Percentiles rank a stretch among this genome's conserved stretches.
These are phyloP conservation scores for Botrytis tulipae DNA, from an alignment of 2,329 filamentous ascomycete species.

Conservation along the genomic window DNA sequence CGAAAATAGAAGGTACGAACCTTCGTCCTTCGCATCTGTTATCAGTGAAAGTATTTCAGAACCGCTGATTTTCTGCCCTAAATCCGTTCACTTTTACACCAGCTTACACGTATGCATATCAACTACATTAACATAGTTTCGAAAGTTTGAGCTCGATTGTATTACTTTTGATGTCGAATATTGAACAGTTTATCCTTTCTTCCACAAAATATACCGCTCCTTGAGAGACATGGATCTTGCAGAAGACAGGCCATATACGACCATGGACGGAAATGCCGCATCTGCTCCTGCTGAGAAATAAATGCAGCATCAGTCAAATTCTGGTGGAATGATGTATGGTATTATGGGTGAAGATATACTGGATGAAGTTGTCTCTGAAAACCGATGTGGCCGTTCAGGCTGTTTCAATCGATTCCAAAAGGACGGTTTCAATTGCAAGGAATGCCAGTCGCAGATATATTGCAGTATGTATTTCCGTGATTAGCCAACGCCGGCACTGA, in stretches of 20 bases:
- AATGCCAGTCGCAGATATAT: background rate
- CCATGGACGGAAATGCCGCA: slow-evolving; percentile 43
- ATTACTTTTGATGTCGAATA: background rate
- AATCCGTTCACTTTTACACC: background rate
- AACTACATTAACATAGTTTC: background rate
- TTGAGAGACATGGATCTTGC: background rate
- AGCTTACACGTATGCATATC: background rate
- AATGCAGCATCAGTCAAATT: slow-evolving; percentile 72
- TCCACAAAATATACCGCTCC: background rate
- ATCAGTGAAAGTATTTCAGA: background rate
- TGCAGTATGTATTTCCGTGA: background rate
- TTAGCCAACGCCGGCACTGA: background rate
- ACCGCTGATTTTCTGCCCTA: no score
- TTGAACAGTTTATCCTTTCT: background rate
- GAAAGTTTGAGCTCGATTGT: background rate
- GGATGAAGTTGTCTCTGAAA: slow-evolving; percentile 53
- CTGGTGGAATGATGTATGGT: slow-evolving; percentile 75
- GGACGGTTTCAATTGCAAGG: background rate
- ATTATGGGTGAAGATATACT: slow-evolving; percentile 85
- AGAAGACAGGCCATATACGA: background rate
- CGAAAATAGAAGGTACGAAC: background rate
- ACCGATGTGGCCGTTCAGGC: background rate
- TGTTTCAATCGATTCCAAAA: background rate
- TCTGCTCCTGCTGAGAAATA: slow-evolving; percentile 83
- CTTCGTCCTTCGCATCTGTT: background rate